These are phyloP conservation scores for Myochromella boudieri DNA, from an alignment of 768 basidiomycete genomes.

Conservation along the genomic window DNA sequence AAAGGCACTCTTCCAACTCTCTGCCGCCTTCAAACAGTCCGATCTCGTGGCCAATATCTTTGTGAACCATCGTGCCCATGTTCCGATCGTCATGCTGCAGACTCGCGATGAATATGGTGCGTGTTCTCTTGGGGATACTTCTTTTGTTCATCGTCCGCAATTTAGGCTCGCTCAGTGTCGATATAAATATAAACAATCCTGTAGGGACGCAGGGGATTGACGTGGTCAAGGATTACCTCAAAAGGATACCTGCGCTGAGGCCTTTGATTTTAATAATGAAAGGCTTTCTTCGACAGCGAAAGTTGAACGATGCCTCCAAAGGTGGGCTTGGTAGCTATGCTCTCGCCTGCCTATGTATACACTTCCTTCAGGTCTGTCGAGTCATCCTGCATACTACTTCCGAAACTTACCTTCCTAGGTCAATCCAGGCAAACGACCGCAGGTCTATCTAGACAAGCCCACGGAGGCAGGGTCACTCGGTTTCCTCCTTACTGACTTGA, in stretches of 20 bases:
- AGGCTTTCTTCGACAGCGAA: slow-evolving; percentile 53
- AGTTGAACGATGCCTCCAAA: slow-evolving; percentile 62
- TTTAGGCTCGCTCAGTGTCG: slow-evolving; percentile 57
- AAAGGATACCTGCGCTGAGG: slow-evolving; percentile 54
- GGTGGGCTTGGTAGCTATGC: slow-evolving; percentile 70
- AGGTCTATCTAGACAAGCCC: slow-evolving; percentile 43
- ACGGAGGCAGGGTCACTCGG: slow-evolving; percentile 54
- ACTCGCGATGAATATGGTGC: slow-evolving; percentile 41
- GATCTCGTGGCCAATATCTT: slow-evolving; percentile 38
- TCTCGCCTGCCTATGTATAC: slow-evolving; percentile 60
- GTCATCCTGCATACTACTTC: slow-evolving; percentile 13
- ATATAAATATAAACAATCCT: slow-evolving; percentile 64
- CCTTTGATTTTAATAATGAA: slow-evolving; percentile 66
- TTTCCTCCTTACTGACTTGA: slow-evolving; percentile 59
- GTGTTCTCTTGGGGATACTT: slow-evolving; percentile 1
- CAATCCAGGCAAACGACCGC: slow-evolving; percentile 57
- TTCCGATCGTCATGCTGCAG: slow-evolving; percentile 65
- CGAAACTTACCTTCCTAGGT: slow-evolving; percentile 39
- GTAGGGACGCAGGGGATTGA: slow-evolving; percentile 54
- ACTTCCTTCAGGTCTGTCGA: slow-evolving; percentile 71
- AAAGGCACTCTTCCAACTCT: slow-evolving; percentile 46
- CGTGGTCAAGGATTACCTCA: slow-evolving; percentile 52
- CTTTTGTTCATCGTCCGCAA: not conserved
- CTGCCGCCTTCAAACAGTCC: slow-evolving; percentile 41
- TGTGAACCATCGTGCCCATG: slow-evolving; percentile 33